Conservation (phyloP, 495 filamentous ascomycete species). For the Talaromyces wortmannii region DNA sequence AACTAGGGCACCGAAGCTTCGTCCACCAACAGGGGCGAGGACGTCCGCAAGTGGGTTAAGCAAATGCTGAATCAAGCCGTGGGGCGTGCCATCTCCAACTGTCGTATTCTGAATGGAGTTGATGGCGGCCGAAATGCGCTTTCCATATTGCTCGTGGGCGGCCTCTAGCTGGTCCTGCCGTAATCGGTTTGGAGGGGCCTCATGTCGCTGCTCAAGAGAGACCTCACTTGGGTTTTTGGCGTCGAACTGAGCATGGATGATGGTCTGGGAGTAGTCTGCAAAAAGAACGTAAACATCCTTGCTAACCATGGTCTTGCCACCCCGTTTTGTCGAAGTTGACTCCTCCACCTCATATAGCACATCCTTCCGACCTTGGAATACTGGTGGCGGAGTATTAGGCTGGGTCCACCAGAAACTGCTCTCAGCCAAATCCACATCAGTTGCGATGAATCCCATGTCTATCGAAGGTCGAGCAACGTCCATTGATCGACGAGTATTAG, state of each 20-base stretch:
- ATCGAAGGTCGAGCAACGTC: constrained; percentile 60
- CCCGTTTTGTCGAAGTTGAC: constrained; percentile 56
- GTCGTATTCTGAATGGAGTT: constrained; percentile 64
- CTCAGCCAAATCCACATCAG: constrained; percentile 71
- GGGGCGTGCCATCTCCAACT: constrained; percentile 77
- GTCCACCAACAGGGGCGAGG: constrained; percentile 72
- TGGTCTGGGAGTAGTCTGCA: constrained; percentile 92
- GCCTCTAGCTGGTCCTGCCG: constrained; percentile 94
- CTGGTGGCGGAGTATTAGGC: constrained; percentile 63
- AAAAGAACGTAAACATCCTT: constrained; percentile 83
- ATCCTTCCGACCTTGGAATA: constrained; percentile 76
- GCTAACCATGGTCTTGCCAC: constrained; percentile 60
- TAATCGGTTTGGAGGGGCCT: constrained; percentile 69
- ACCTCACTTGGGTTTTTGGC: constrained; percentile 64
- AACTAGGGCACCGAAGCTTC: constrained; percentile 85
- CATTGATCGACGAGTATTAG: constrained; percentile 58
- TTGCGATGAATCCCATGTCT: constrained; percentile 78
- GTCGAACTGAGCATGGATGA: constrained; percentile 78
- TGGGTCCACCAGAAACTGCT: constrained; percentile 79
- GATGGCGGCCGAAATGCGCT: constrained; percentile 62
- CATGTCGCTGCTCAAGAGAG: constrained; percentile 77
- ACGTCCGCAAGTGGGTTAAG: constrained; percentile 66
- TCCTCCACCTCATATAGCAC: constrained; percentile 81
- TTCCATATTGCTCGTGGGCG: constrained; percentile 70
- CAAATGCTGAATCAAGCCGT: constrained; percentile 69